phyloP scores from a whole-genome alignment of 805 yeast species.

The Wickerhamiella azyma region DNA sequence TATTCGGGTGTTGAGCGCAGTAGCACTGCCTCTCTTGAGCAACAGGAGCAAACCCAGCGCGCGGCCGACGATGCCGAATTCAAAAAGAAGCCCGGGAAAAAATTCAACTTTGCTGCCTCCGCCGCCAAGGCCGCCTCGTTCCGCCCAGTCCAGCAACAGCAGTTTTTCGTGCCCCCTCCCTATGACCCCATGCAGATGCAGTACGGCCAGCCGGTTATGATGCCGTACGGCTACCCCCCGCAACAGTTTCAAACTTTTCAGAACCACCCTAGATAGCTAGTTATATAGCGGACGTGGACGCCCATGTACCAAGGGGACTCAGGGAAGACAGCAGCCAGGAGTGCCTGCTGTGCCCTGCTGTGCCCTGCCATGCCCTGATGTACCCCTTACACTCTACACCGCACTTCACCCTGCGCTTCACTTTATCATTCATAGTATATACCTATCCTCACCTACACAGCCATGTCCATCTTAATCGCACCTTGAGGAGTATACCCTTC shows the following conservation, averaged over 20 bases:
- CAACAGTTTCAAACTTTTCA: not conserved
- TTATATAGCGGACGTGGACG: no score
- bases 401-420: no score
- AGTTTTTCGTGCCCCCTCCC: slow-evolving; percentile 2
- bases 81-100: slow-evolving; percentile 26
- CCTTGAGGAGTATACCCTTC: slow-evolving; percentile 67
- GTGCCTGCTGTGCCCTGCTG: no score
- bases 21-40: slow-evolving; percentile 13
- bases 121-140: slow-evolving; percentile 54
- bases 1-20: slow-evolving; percentile 84
- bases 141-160: slow-evolving; percentile 26
- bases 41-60: slow-evolving; percentile 24
- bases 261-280: not conserved
- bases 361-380: no score
- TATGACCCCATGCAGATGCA: slow-evolving; percentile 1
- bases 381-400: no score
- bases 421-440: no score
- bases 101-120: slow-evolving; percentile 43
- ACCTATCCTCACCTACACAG: slow-evolving; percentile 71
- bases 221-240: not conserved
- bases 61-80: slow-evolving; percentile 48
- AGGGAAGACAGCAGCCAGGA: no score
- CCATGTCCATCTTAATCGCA: slow-evolving; percentile 90
- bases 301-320: no score
- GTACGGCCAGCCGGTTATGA: not conserved